These are phyloP conservation scores for Geotrichum bryndzae DNA, from an alignment of 1,139 yeast genomes.

Conservation along the genomic window DNA sequence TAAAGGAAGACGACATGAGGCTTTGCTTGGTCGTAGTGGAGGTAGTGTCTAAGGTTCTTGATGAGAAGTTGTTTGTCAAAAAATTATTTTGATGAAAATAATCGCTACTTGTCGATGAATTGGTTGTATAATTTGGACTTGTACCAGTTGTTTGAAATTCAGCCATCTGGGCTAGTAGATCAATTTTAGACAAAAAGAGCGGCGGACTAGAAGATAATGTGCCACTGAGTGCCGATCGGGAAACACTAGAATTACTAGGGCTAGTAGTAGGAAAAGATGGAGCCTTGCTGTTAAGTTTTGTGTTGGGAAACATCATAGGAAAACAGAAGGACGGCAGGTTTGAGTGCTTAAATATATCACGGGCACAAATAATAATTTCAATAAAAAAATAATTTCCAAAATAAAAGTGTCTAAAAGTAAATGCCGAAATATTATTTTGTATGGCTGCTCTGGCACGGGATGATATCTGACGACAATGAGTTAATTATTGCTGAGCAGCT, in stretches of 20 bases:
- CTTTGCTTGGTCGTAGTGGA: neutral
- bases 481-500: neutral
- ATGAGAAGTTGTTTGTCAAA: neutral
- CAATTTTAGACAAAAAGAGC: conserved; percentile 6
- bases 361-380: neutral
- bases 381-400: neutral
- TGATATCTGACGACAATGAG: neutral
- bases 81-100: neutral
- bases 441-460: neutral
- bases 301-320: neutral
- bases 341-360: neutral
- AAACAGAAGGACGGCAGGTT: neutral
- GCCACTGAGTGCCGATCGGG: neutral
- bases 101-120: neutral
- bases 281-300: neutral
- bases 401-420: neutral
- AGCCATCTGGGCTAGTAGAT: conserved; percentile 9
- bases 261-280: neutral
- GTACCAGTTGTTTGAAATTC: neutral
- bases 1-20: neutral
- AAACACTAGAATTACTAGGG: neutral
- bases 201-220: neutral
- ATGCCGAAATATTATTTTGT: neutral
- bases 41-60: neutral
- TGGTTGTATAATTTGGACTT: neutral